These are phyloP conservation scores for Diospyros lotus DNA, from an alignment of 148 eudicot genomes.

Conservation along the genomic window DNA sequence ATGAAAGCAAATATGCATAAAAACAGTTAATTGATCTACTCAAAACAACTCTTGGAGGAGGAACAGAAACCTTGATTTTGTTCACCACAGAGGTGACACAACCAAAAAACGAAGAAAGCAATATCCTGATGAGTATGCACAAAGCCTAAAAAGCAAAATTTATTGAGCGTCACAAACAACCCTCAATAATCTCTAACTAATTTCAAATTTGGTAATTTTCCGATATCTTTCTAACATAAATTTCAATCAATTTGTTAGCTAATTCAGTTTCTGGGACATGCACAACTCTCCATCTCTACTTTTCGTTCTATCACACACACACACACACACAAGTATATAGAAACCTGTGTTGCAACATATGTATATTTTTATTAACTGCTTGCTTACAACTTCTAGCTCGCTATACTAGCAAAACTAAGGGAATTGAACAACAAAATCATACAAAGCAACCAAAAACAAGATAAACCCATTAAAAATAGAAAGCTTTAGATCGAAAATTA, in stretches of 20 bases:
- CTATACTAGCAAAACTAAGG: not conserved
- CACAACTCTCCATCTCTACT: not conserved
- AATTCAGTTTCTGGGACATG: not conserved
- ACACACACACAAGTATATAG: not conserved
- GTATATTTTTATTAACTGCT: not conserved
- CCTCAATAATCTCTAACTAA: no score
- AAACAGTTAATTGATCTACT: no score
- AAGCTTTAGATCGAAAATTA: constrained; percentile 22
- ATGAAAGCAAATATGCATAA: no score
- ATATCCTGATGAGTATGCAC: no score
- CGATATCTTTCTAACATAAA: no score
- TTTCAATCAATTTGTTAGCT: not conserved
- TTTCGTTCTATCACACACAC: constrained; percentile 1
- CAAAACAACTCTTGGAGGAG: no score
- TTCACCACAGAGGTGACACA: no score
- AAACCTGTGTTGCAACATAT: not conserved
- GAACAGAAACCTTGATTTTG: no score
- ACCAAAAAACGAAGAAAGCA: no score
- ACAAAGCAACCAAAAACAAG: not conserved
- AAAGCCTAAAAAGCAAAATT: no score
- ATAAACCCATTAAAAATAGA: not conserved
- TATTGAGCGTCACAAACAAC: no score
- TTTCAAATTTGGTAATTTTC: no score
- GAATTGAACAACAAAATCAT: not conserved
- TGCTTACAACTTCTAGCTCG: not conserved